Evolutionary conservation across 306 rosid species (phyloP).

Genomic region (Sicyos baderoa): DNA sequence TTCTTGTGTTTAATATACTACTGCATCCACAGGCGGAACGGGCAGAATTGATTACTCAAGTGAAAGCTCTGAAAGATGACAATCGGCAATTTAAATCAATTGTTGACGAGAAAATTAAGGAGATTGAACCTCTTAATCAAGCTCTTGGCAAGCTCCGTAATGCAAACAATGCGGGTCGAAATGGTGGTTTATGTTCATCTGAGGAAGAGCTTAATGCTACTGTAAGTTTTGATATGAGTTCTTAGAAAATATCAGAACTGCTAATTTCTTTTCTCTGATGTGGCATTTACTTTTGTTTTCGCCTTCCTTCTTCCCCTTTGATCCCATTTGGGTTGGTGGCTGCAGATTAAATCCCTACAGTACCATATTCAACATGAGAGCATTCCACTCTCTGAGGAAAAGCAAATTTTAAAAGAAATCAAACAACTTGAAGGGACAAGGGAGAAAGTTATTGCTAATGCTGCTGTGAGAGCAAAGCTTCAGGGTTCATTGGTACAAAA

Average conservation of each 20-base stretch:
- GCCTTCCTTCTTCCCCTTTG: conserved; percentile 7
- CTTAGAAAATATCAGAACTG: conserved; percentile 19
- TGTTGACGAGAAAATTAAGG: conserved; percentile 69
- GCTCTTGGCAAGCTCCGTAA: conserved; percentile 85
- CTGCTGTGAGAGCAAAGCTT: conserved; percentile 71
- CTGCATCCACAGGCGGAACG: conserved; percentile 51
- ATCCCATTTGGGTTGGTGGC: conserved; percentile 25
- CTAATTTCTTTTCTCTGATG: conserved; percentile 9
- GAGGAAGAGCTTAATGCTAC: conserved; percentile 75
- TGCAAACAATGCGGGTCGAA: conserved; percentile 51
- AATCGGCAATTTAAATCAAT: conserved; percentile 49
- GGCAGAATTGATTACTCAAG: conserved; percentile 64
- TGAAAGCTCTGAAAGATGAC: conserved; percentile 66
- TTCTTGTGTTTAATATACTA: conserved; percentile 4
- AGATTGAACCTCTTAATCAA: conserved; percentile 78
- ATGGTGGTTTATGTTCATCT: conserved; percentile 68
- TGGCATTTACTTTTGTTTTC: not conserved
- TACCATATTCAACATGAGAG: conserved; percentile 95
- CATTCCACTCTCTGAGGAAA: conserved; percentile 82
- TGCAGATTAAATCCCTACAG: conserved; percentile 66
- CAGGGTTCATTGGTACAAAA: conserved; percentile 73
- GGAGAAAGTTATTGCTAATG: conserved; percentile 74
- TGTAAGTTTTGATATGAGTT: conserved; percentile 36
- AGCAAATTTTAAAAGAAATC: conserved; percentile 77
- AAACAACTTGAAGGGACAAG: conserved; percentile 92